These are phyloP conservation scores for Punctularia strigosozonata DNA, from an alignment of 768 basidiomycete species.

Conservation along the genomic window DNA sequence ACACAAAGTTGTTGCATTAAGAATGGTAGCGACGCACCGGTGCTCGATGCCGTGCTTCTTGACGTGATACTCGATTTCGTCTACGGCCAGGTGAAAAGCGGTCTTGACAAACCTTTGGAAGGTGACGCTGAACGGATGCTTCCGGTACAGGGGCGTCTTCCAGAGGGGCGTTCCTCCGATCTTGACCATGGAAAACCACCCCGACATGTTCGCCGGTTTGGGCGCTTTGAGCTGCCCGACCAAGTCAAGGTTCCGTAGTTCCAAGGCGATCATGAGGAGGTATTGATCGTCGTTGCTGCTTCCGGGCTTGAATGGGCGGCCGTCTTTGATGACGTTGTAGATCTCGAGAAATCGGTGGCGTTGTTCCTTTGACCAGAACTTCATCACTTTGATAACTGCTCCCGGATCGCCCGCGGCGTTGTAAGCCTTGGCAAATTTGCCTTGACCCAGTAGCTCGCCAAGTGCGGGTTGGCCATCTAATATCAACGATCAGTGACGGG, in stretches of 20 bases:
- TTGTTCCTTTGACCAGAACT: background rate
- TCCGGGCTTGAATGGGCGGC: constrained; percentile 1
- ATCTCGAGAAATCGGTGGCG: background rate
- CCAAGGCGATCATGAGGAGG: constrained; percentile 1
- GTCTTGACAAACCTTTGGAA: constrained; percentile 1
- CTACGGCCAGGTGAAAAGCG: background rate
- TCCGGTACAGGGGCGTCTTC: constrained; percentile 1
- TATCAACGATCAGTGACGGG: no score
- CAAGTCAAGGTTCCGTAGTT: constrained; percentile 2
- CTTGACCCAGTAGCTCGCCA: no score
- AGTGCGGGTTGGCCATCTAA: no score
- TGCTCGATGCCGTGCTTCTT: constrained; percentile 1
- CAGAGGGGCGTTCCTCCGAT: constrained; percentile 1
- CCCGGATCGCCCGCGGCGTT: background rate
- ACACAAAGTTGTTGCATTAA: background rate
- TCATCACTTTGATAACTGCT: constrained; percentile 1
- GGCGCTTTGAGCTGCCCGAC: background rate
- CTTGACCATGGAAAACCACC: constrained; percentile 1
- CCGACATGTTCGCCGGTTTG: constrained; percentile 1
- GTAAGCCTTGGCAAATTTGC: no score
- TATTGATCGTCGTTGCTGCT: background rate
- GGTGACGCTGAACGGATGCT: constrained; percentile 2
- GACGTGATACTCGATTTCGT: constrained; percentile 1
- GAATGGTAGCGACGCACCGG: background rate
- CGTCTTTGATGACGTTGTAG: constrained; percentile 1